These are phyloP conservation scores for Gossypium stocksii DNA, from an alignment of 345 rosid species.

Conservation along the genomic window DNA sequence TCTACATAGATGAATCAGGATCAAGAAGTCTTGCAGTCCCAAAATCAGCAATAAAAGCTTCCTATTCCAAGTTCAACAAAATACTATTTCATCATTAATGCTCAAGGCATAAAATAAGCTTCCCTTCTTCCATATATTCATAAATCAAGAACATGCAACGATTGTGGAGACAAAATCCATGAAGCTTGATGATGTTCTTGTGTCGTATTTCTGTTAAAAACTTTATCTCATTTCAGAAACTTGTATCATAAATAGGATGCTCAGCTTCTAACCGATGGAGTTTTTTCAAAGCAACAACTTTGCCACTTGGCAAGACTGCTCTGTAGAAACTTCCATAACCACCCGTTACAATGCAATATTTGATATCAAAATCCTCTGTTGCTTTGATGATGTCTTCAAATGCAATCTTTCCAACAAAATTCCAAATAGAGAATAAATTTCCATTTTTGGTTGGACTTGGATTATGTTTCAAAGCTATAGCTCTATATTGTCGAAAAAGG, in stretches of 20 bases:
- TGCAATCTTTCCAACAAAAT: conserved; percentile 16
- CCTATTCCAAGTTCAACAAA: background rate
- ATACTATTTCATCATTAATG: background rate
- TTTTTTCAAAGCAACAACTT: conserved; percentile 18
- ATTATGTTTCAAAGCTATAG: background rate
- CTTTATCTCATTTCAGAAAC: conserved; percentile 5
- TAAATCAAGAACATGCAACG: conserved; percentile 12
- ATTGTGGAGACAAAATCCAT: conserved; percentile 14
- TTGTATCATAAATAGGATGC: background rate
- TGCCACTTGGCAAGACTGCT: conserved; percentile 1
- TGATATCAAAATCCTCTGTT: conserved; percentile 17
- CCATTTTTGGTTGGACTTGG: background rate
- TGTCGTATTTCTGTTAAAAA: background rate
- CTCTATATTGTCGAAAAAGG: background rate
- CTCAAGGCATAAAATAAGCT: conserved; percentile 8
- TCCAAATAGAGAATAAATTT: conserved; percentile 13
- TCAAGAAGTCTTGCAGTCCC: conserved; percentile 16
- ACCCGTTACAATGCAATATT: conserved; percentile 18
- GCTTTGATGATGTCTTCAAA: conserved; percentile 16
- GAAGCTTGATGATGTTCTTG: conserved; percentile 10
- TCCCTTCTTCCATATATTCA: conserved; percentile 5
- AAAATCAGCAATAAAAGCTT: conserved; percentile 21
- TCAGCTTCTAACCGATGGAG: conserved; percentile 9
- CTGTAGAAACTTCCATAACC: conserved; percentile 17
- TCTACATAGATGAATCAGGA: conserved; percentile 11